Evolutionary conservation across 2,329 filamentous ascomycete species (phyloP).

Genomic region (Blastomyces silverae): DNA sequence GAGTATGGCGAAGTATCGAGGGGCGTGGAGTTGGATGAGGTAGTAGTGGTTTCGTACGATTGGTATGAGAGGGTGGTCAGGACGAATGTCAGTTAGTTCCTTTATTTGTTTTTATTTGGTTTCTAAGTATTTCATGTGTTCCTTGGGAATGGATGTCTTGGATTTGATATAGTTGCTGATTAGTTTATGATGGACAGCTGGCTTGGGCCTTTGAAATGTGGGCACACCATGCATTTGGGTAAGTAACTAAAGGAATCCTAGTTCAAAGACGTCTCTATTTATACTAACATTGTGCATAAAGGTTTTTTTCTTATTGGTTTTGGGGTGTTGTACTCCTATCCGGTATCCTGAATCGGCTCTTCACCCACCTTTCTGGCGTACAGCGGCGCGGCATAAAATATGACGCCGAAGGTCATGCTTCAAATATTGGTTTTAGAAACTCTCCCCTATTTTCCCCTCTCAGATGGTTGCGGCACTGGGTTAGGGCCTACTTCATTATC

Average conservation of each 20-base stretch:
- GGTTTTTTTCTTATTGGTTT: slow-evolving; percentile 35
- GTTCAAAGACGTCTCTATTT: neutral
- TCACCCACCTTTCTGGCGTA: slow-evolving; percentile 22
- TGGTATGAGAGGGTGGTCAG: slow-evolving; percentile 29
- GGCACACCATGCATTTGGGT: slow-evolving; percentile 37
- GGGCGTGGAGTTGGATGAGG: slow-evolving; percentile 21
- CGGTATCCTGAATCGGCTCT: slow-evolving; percentile 32
- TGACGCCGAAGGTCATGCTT: slow-evolving; percentile 19
- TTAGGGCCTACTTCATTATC: slow-evolving; percentile 37
- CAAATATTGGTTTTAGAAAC: slow-evolving; percentile 9
- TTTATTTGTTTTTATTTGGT: neutral
- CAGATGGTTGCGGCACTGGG: slow-evolving; percentile 27
- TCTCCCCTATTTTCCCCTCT: slow-evolving; percentile 14
- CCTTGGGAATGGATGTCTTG: neutral
- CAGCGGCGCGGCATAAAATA: slow-evolving; percentile 12
- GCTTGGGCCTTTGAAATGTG: slow-evolving; percentile 32
- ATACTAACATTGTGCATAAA: slow-evolving; percentile 14
- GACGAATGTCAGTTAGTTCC: slow-evolving; percentile 29
- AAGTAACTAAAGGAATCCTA: slow-evolving; percentile 16
- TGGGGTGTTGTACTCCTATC: slow-evolving; percentile 36
- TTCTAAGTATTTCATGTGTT: neutral
- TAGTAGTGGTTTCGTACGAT: slow-evolving; percentile 30
- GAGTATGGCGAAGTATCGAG: slow-evolving; percentile 29
- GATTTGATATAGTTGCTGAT: neutral
- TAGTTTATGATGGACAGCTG: slow-evolving; percentile 23